phyloP scores from a whole-genome alignment of 2,329 filamentous ascomycete genomes.

The Albifimbria verrucaria region DNA sequence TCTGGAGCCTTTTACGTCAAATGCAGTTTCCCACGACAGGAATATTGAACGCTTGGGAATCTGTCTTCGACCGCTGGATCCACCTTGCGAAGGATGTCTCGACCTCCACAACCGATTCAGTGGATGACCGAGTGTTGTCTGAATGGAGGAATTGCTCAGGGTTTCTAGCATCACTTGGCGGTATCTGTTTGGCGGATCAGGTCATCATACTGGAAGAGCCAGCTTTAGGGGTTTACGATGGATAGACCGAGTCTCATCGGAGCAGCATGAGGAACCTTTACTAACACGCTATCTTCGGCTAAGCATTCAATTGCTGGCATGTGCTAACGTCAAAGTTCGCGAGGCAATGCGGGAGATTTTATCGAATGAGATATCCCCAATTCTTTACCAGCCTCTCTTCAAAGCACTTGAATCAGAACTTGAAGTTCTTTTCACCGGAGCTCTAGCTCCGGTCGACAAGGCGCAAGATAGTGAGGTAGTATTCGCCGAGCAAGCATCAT shows the following conservation, averaged over 20 bases:
- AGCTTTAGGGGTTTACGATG: constrained; percentile 55
- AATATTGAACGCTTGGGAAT: constrained; percentile 66
- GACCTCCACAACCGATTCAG: constrained; percentile 43
- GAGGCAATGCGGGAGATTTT: constrained; percentile 66
- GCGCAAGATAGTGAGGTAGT: constrained; percentile 59
- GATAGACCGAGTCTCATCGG: constrained; percentile 60
- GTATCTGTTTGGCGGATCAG: constrained; percentile 61
- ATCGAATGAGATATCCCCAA: constrained; percentile 60
- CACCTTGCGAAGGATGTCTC: constrained; percentile 62
- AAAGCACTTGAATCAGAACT: constrained; percentile 63
- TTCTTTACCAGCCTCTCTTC: constrained; percentile 61
- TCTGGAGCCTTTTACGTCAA: constrained; percentile 55
- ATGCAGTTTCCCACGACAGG: constrained; percentile 62
- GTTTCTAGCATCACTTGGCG: constrained; percentile 64
- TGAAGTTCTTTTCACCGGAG: constrained; percentile 58
- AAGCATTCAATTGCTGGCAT: constrained; percentile 63
- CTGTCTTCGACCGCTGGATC: constrained; percentile 63
- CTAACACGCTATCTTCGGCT: constrained; percentile 58
- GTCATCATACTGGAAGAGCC: constrained; percentile 56
- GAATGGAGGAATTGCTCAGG: constrained; percentile 70
- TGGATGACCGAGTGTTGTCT: constrained; percentile 54
- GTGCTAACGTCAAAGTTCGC: constrained; percentile 60
- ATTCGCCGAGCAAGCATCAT: constrained; percentile 66
- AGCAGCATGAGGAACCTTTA: constrained; percentile 58
- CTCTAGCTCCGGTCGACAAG: constrained; percentile 46